Evolutionary conservation across 2,329 filamentous ascomycete genomes (phyloP), one percentile per base, ranked within the genome.

Genomic region (Sphaceloma murrayae): DNA sequence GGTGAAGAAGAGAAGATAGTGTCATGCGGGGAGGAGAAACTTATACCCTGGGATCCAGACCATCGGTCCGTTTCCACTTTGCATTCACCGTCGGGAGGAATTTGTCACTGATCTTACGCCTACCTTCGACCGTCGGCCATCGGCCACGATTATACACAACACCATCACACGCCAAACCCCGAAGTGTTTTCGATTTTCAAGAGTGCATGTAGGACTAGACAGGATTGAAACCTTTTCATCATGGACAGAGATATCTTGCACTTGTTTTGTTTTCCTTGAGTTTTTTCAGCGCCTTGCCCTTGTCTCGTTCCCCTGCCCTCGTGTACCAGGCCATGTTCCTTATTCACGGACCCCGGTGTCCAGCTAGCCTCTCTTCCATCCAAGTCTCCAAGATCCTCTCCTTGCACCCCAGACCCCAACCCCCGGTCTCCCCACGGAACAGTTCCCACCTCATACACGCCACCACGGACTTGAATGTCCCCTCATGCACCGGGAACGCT

Each of bases 161-260:
- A 40, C 21, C 24, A 40, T 14, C n/a, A 27, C 22, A 24, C 13
- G 30, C 24, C 21, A 11, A n/a, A 5, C 27, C 36, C n/a, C 27
- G 22, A 24, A 14, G 26, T 18, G 16, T 13, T 13, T 13, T 7
- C 24, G 24, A 40, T 40, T 40, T 40, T 22, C 26, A 40, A 40
- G 30, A 29, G 36, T 40, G 36, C 30, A 40, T 40, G 36, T 40
- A 40, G 36, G 36, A 40, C 36, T 40, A 40, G 36, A 40, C 22
- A 26, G 30, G 27, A 16, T 40, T 40, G 36, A 26, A 40, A 22
- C 27, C 4, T 40, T n/a, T n/a, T n/a, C n/a, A n/a, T 40, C 36
- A 40, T 30, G 24, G 30, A 40, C 36, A 40, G 36, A 40, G 36
- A 40, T 40, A 40, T 30, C 36, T 24, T 40, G 30, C 21, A 19